Evolutionary conservation across 2,329 filamentous ascomycete genomes (phyloP).

Genomic region (Lasiodiplodia sp.): DNA sequence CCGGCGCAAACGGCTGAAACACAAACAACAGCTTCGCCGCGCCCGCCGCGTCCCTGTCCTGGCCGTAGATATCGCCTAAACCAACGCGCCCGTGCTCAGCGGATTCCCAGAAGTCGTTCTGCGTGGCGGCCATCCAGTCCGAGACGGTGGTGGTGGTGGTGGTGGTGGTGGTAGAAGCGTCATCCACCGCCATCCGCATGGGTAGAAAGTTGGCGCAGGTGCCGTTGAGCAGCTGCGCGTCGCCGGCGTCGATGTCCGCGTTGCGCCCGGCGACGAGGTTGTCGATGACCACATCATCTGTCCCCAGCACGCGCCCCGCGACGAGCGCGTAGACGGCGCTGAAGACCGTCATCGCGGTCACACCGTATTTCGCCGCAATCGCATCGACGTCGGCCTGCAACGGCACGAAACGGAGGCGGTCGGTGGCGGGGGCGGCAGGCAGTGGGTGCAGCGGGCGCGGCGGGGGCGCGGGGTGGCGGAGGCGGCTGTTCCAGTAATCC

Average conservation of each 20-base stretch:
- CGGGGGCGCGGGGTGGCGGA: not conserved
- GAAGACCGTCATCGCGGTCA: slow-evolving; percentile 46
- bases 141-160: no score
- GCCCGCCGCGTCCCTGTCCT: slow-evolving; percentile 32
- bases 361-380: slow-evolving; percentile 35
- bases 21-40: slow-evolving; percentile 37
- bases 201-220: slow-evolving; percentile 50
- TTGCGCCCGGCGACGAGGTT: slow-evolving; percentile 50
- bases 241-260: slow-evolving; percentile 37
- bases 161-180: no score
- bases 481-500: slow-evolving; percentile 32
- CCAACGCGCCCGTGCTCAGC: slow-evolving; percentile 41
- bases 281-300: slow-evolving; percentile 35
- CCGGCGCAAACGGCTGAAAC: slow-evolving; percentile 46
- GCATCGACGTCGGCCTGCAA: slow-evolving; percentile 23
- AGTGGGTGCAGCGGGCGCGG: not conserved
- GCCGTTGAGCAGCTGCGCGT: slow-evolving; percentile 49
- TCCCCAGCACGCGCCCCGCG: not conserved
- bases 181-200: slow-evolving; percentile 37
- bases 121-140: slow-evolving; percentile 31
- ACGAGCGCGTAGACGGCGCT: slow-evolving; percentile 42
- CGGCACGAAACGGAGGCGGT: no score
- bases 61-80: slow-evolving; percentile 39
- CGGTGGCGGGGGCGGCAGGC: no score
- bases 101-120: slow-evolving; percentile 38